phyloP scores from a whole-genome alignment of 2,329 filamentous ascomycete genomes.

The Thelonectria rubi region DNA sequence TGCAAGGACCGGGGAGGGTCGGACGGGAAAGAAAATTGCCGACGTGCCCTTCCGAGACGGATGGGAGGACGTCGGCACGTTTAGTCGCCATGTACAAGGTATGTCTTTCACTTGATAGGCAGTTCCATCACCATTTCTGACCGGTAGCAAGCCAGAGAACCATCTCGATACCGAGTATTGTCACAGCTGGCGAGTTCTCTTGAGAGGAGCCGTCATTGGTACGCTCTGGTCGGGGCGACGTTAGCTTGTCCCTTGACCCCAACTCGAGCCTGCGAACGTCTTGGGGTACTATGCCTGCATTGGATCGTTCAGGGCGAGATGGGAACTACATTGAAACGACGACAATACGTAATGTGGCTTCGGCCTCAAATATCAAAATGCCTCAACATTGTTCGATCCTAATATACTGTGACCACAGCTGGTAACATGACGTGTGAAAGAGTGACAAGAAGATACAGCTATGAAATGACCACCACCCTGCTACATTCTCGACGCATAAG shows the following conservation, averaged over 20 bases:
- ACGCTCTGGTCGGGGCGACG: not conserved
- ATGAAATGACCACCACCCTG: too few relatives aligned
- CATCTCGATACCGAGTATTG: not conserved
- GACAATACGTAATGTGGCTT: not conserved
- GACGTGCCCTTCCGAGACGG: slow-evolving; percentile 35
- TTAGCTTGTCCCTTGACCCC: slow-evolving; percentile 1
- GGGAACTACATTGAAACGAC: slow-evolving; percentile 3
- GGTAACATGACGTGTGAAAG: not conserved
- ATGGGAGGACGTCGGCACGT: slow-evolving; percentile 42
- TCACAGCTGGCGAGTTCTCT: slow-evolving; percentile 2
- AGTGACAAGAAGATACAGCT: slow-evolving; percentile 4
- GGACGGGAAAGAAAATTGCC: slow-evolving; percentile 27
- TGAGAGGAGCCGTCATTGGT: not conserved
- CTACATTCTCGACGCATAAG: too few relatives aligned
- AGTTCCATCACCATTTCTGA: slow-evolving; percentile 3
- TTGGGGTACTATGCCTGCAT: not conserved
- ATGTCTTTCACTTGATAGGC: slow-evolving; percentile 14
- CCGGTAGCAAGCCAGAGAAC: slow-evolving; percentile 1
- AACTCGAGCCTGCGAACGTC: not conserved
- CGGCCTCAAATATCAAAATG: not conserved
- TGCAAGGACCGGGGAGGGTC: not conserved
- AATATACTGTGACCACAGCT: not conserved
- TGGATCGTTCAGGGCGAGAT: slow-evolving; percentile 6
- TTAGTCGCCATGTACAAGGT: slow-evolving; percentile 41
- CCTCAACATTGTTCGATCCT: not conserved